A percentile compares a stretch with the other conserved stretches of the same genome.
phyloP scores from a whole-genome alignment of 805 yeast genomes.

The Phaffomyces thermotolerans region DNA sequence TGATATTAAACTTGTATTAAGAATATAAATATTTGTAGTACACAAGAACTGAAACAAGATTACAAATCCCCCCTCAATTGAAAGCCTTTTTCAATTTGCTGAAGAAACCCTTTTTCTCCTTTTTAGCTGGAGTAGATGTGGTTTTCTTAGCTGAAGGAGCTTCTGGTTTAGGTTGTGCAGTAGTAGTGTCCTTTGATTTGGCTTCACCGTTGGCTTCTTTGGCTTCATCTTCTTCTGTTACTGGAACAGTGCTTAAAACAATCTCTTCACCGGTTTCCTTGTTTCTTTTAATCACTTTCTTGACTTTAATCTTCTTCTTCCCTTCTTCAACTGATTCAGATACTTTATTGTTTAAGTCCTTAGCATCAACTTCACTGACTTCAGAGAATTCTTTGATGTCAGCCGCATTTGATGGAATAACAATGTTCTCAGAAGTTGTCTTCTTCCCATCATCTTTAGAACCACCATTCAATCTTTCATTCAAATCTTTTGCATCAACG shows the following conservation, averaged over 20 bases:
- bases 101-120: constrained; percentile 20
- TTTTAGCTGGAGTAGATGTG: constrained; percentile 9
- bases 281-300: constrained; percentile 32
- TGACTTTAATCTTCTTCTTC: constrained; percentile 26
- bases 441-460: too few species aligned
- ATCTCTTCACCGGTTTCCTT: constrained; percentile 35
- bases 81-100: constrained; percentile 18
- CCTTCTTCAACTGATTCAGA: constrained; percentile 4
- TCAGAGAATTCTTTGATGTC: neutral
- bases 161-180: constrained; percentile 1
- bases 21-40: neutral
- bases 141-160: constrained; percentile 3
- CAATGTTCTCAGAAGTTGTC: neutral
- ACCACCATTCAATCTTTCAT: constrained; percentile 29
- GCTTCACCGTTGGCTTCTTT: constrained; percentile 5
- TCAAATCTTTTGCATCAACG: constrained; percentile 53
- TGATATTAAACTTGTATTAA: neutral
- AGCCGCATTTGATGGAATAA: constrained; percentile 5
- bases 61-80: constrained; percentile 2
- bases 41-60: neutral
- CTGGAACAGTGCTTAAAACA: constrained; percentile 27
- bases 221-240: constrained; percentile 13
- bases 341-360: constrained; percentile 14
- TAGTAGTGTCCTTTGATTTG: neutral
- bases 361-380: constrained; percentile 10